These are phyloP conservation scores for Microsporum ferrugineum DNA, from an alignment of 2,329 filamentous ascomycete genomes.

Conservation along the genomic window DNA sequence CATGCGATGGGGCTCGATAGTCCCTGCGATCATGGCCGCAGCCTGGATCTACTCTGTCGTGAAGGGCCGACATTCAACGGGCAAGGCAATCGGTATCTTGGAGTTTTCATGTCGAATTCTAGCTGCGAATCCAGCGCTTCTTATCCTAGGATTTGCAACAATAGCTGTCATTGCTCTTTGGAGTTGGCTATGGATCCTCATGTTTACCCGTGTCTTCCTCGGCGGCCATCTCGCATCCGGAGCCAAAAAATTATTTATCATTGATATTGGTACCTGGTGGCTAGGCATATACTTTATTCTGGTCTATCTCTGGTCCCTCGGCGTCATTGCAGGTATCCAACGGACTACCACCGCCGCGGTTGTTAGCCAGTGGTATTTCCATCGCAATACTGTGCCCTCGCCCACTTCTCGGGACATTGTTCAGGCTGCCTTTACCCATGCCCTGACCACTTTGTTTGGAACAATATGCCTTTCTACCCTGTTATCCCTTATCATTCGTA, in stretches of 20 bases:
- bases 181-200: slow-evolving; percentile 93
- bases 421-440: slow-evolving; percentile 67
- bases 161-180: slow-evolving; percentile 67
- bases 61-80: slow-evolving; percentile 66
- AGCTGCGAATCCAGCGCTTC: slow-evolving; percentile 67
- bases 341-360: slow-evolving; percentile 86
- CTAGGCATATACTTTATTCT: slow-evolving; percentile 83
- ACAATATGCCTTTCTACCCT: slow-evolving; percentile 83
- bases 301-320: slow-evolving; percentile 90
- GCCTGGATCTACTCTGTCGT: slow-evolving; percentile 77
- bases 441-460: slow-evolving; percentile 76
- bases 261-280: slow-evolving; percentile 87
- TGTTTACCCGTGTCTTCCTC: slow-evolving; percentile 93
- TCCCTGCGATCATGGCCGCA: slow-evolving; percentile 61
- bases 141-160: slow-evolving; percentile 70
- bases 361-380: slow-evolving; percentile 98
- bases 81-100: slow-evolving; percentile 74
- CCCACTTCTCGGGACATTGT: slow-evolving; percentile 73
- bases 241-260: slow-evolving; percentile 56
- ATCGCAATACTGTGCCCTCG: slow-evolving; percentile 68
- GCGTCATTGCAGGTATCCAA: slow-evolving; percentile 77
- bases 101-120: slow-evolving; percentile 88
- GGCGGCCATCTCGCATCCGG: slow-evolving; percentile 63
- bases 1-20: slow-evolving; percentile 76
- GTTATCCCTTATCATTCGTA: slow-evolving; percentile 64